Evolutionary conservation across 2,329 filamentous ascomycete species (phyloP).

Genomic region (Myriosclerotinia duriaeana): DNA sequence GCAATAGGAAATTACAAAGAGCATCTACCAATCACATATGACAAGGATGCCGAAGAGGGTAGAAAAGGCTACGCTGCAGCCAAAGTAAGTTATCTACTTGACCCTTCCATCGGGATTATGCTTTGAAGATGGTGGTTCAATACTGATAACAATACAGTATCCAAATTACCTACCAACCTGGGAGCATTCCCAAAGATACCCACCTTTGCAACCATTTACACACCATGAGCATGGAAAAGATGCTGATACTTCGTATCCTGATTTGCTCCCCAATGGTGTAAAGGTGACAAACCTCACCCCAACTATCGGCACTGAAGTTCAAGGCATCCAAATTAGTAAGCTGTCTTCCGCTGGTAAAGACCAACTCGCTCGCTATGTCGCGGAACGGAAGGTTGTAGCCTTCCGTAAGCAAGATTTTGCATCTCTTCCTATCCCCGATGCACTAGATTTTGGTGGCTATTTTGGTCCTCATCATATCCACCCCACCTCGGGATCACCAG

Average conservation of each 20-base stretch:
- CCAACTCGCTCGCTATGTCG: constrained; percentile 70
- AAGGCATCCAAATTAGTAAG: constrained; percentile 66
- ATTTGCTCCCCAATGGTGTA: constrained; percentile 56
- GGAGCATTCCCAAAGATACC: constrained; percentile 62
- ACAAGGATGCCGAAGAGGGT: too few species aligned
- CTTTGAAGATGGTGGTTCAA: background rate
- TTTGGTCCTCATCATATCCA: constrained; percentile 81
- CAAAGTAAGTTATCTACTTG: too few species aligned
- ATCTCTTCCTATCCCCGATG: constrained; percentile 65
- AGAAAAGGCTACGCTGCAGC: too few species aligned
- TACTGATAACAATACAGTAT: constrained; percentile 47
- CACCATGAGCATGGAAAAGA: constrained; percentile 73
- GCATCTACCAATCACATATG: too few species aligned
- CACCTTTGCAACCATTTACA: constrained; percentile 65
- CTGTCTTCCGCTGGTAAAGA: constrained; percentile 69
- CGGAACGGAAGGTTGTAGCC: constrained; percentile 73
- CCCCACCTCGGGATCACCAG: constrained; percentile 70
- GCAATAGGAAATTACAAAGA: too few species aligned
- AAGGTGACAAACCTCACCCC: constrained; percentile 64
- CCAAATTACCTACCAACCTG: constrained; percentile 71
- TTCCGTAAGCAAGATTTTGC: constrained; percentile 73
- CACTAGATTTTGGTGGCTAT: constrained; percentile 68
- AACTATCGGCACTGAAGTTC: constrained; percentile 68
- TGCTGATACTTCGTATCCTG: constrained; percentile 65
- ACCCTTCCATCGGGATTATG: too few species aligned